Base-by-base conservation (phyloP, 495 filamentous ascomycete genomes). In the Chaetomium fimeti region DNA sequence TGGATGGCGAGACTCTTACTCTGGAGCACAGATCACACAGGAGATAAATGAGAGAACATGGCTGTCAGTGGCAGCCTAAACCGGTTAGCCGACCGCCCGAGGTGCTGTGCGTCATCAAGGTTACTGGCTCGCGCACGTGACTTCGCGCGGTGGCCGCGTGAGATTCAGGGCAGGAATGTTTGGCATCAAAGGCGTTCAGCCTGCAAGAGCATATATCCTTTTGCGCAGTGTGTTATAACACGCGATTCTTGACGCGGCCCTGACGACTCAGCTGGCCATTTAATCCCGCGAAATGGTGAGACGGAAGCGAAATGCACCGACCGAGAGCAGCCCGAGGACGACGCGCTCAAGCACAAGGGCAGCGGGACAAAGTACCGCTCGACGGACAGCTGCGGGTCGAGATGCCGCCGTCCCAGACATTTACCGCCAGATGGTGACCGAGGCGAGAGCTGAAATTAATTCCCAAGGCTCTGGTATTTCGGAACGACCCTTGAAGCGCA, bases 401-500 rank as follows among this genome's bases (percentile, higher is more conserved):
- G 15, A 57, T 22, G 38, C 38, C 52, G 64, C 55, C 4, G 64
- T 69, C 3, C 62, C 64, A 3, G 62, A 58, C 38, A 32, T 66
- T n/a, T 63, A 66, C 52, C 68, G 69, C 45, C 67, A 71, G 47
- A 57, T 71, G 64, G 38, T 71, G 8, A 27, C n/a, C 0, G 67
- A 67, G 56, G 62, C 60, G 5, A 62, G 64, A 36, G 16, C 36
- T 22, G 61, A 63, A 29, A 11, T 56, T 13, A 40, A 25, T 0
- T 18, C 25, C 8, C 60, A 57, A 0, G 27, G 9, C 29, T 11
- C 8, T 12, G 43, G 18, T 29, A n/a, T 11, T 24, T 28, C 13
- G 2, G 76, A 78, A 59, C 73, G 72, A 55, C 75, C 79, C 0
- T 42, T 72, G 22, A 78, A 82, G 38, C 74, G 77, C 32, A 77